These are phyloP conservation scores for Penicillium italicum DNA, from an alignment of 2,329 filamentous ascomycete genomes.

Conservation along the genomic window DNA sequence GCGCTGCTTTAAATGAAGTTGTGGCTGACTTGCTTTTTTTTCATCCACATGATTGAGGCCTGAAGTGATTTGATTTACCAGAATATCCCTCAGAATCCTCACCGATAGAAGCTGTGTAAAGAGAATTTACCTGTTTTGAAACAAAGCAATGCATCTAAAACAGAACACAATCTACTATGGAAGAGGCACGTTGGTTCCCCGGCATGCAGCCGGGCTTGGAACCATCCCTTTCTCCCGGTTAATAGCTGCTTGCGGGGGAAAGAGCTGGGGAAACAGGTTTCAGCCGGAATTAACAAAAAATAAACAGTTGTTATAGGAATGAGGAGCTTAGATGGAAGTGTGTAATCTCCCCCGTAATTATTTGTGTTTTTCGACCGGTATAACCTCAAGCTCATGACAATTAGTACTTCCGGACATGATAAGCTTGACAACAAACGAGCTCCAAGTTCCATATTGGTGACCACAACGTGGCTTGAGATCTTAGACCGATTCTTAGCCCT, in stretches of 20 bases:
- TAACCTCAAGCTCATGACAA: not conserved
- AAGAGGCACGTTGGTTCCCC: slow-evolving; percentile 27
- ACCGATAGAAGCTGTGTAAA: slow-evolving; percentile 7
- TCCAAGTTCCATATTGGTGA: not conserved
- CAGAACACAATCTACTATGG: slow-evolving; percentile 18
- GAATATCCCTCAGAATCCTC: not conserved
- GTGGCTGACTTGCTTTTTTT: not conserved
- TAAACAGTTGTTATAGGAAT: not conserved
- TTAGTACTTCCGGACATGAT: not conserved
- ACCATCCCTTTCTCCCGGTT: slow-evolving; percentile 26
- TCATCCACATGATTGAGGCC: slow-evolving; percentile 13
- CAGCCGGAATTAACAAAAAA: not conserved
- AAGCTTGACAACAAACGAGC: not conserved
- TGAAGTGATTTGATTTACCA: not conserved
- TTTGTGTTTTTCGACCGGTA: not conserved
- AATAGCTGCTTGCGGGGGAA: slow-evolving; percentile 20
- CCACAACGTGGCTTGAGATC: slow-evolving; percentile 19
- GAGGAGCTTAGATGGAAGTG: not conserved
- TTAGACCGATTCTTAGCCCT: slow-evolving; percentile 8
- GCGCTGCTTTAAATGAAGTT: not conserved
- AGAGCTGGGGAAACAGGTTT: not conserved
- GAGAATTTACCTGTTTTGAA: slow-evolving; percentile 4
- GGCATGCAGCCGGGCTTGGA: slow-evolving; percentile 28
- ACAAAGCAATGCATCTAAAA: slow-evolving; percentile 19
- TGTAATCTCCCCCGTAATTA: not conserved